Evolutionary conservation across 2,329 filamentous ascomycete species (phyloP), one percentile per base, ranked within the genome.

Genomic region (Stagonosporopsis tanaceti): DNA sequence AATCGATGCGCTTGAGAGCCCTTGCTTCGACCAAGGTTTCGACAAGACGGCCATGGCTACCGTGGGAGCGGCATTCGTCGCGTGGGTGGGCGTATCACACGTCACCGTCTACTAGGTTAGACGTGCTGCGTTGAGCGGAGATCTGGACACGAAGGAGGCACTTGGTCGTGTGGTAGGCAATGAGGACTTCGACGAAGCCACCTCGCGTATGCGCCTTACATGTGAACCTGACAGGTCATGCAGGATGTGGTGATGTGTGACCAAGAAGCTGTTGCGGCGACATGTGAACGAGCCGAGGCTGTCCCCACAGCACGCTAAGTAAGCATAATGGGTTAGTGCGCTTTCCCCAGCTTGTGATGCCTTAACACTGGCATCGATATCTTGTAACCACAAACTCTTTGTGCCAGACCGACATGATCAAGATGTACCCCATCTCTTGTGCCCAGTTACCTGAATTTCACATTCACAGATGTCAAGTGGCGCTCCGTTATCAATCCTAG

Each of bases 1-100:
- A 47, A 76, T 55, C 44, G 72, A 71, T 38, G 68, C 65, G 45
- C 65, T 69, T 32, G 71, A 73, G 27, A 76, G 61, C 51, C 66
- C 59, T 35, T 70, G 63, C 39, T 64, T 67, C 40, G 66, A 65
- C 42, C 72, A 67, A 28, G 76, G 70, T 73, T 78, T 78, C 45
- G 76, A 78, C 57, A 78, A 70, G 61, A 74, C 76, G 53, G 75
- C 76, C 76, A 78, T 78, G 60, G 57, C 59, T 70, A 70, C 59
- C 62, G 58, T 66, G 40, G 51, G 45, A 37, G 55, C 66, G 61
- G 58, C 65, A 71, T 70, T 47, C 56, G 56, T 47, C 28, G 50
- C 24, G 17, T n/a, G 17, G 14, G 34, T n/a, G 17, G 14, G 34
- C 27, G 56, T 46, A 30, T 50, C 35, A 53, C 22, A 35, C 40